Evolutionary conservation across 2,329 filamentous ascomycete genomes (phyloP).

Genomic region (Colletotrichum sp.): DNA sequence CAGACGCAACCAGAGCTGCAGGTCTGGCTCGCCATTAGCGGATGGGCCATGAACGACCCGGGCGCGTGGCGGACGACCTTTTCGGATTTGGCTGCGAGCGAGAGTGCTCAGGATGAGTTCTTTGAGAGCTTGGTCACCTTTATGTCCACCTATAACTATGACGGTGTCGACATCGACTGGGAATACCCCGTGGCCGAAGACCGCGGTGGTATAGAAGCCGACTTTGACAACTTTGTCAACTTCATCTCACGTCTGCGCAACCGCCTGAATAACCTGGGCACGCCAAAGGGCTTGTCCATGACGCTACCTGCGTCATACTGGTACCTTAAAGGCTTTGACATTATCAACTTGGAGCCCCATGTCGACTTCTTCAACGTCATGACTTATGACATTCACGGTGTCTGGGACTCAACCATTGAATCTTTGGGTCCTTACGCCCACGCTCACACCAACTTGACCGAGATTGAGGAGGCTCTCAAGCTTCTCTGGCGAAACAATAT

Average conservation of each 20-base stretch:
- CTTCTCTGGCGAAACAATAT: slow-evolving; percentile 54
- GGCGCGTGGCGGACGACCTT: slow-evolving; percentile 31
- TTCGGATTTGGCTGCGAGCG: slow-evolving; percentile 19
- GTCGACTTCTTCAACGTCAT: slow-evolving; percentile 32
- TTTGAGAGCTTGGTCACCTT: slow-evolving; percentile 22
- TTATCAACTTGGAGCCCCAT: not conserved
- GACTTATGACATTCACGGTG: slow-evolving; percentile 33
- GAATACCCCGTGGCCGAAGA: slow-evolving; percentile 23
- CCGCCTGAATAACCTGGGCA: not conserved
- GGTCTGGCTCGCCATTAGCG: slow-evolving; percentile 44
- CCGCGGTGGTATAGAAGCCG: slow-evolving; percentile 11
- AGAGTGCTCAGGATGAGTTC: slow-evolving; percentile 20
- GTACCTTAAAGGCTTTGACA: slow-evolving; percentile 13
- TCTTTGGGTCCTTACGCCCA: slow-evolving; percentile 35
- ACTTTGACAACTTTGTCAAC: slow-evolving; percentile 20
- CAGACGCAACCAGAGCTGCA: slow-evolving; percentile 30
- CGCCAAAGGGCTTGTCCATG: not conserved
- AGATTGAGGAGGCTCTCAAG: slow-evolving; percentile 47
- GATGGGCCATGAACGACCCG: slow-evolving; percentile 45
- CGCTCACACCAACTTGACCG: slow-evolving; percentile 52
- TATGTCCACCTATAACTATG: slow-evolving; percentile 27
- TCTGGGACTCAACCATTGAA: slow-evolving; percentile 37
- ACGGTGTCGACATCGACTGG: slow-evolving; percentile 33
- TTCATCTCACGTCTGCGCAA: not conserved
- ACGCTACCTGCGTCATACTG: slow-evolving; percentile 16